phyloP scores from a whole-genome alignment of 2,329 filamentous ascomycete genomes.

The Xylariaceae sp. region DNA sequence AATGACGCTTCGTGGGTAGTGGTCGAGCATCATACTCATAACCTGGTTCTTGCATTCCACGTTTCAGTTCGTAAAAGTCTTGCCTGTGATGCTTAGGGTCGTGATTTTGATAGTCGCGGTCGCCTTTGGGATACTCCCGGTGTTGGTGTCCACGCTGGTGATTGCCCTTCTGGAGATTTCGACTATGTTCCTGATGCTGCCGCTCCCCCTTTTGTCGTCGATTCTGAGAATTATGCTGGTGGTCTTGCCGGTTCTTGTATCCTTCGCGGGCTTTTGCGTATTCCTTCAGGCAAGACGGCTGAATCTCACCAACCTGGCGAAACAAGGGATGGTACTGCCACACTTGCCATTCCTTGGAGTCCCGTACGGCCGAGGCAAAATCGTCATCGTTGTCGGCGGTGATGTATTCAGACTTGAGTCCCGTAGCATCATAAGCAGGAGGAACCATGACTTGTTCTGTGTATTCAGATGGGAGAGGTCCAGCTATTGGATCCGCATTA shows the following conservation, averaged over 20 bases:
- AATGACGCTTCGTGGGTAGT: slow-evolving; percentile 15
- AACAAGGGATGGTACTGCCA: slow-evolving; percentile 26
- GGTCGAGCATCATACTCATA: slow-evolving; percentile 5
- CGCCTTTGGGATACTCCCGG: not conserved
- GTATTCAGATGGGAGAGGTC: slow-evolving; percentile 26
- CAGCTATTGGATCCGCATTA: slow-evolving; percentile 25
- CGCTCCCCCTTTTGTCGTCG: not conserved
- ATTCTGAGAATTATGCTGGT: not conserved
- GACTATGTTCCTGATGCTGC: not conserved
- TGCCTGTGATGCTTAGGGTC: not conserved
- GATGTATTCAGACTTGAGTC: slow-evolving; percentile 26
- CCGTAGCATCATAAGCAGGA: slow-evolving; percentile 24
- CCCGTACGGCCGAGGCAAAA: slow-evolving; percentile 25
- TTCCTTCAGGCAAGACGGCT: slow-evolving; percentile 15
- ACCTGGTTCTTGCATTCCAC: not conserved
- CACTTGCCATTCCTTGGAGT: slow-evolving; percentile 27
- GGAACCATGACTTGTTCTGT: slow-evolving; percentile 27
- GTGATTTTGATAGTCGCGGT: not conserved
- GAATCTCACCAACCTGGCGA: slow-evolving; percentile 16
- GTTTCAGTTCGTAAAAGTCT: not conserved
- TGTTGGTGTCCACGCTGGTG: slow-evolving; percentile 1
- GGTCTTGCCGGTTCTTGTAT: no score
- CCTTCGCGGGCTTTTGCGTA: slow-evolving; percentile 14
- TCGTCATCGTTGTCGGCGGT: slow-evolving; percentile 27
- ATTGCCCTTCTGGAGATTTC: slow-evolving; percentile 9